Evolutionary conservation across 768 basidiomycete genomes (phyloP).

Genomic region (Phanerodontia chrysosporium): DNA sequence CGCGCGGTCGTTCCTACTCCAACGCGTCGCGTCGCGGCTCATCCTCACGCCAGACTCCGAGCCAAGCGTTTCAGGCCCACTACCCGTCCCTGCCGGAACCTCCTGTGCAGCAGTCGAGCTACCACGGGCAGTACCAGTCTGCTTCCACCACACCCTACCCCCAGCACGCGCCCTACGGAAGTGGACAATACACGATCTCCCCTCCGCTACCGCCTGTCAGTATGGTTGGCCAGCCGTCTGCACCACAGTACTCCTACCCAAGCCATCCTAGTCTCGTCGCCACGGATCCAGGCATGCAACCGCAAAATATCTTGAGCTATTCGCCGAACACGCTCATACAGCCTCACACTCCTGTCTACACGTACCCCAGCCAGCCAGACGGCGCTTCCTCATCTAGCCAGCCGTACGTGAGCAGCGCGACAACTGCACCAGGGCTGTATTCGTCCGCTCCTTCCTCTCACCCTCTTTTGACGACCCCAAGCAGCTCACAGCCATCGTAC

Average conservation of each 20-base stretch:
- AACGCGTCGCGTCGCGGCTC: slow-evolving; percentile 15
- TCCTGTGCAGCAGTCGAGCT: slow-evolving; percentile 19
- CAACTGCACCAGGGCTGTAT: slow-evolving; percentile 14
- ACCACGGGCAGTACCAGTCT: slow-evolving; percentile 2
- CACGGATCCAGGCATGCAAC: slow-evolving; percentile 34
- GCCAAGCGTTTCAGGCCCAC: slow-evolving; percentile 18
- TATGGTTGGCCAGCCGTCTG: slow-evolving; percentile 18
- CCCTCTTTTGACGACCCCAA: slow-evolving; percentile 17
- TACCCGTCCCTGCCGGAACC: slow-evolving; percentile 9
- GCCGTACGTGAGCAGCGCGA: slow-evolving; percentile 17
- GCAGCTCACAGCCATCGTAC: slow-evolving; percentile 16
- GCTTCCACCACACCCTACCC: background rate
- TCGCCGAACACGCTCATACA: slow-evolving; percentile 34
- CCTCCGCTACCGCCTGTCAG: slow-evolving; percentile 27
- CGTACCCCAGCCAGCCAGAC: slow-evolving; percentile 35
- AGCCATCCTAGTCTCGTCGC: slow-evolving; percentile 33
- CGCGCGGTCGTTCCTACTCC: slow-evolving; percentile 19
- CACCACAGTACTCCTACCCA: slow-evolving; percentile 26
- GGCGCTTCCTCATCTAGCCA: slow-evolving; percentile 25
- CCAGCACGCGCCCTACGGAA: slow-evolving; percentile 6
- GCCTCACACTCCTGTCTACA: slow-evolving; percentile 33
- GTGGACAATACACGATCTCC: slow-evolving; percentile 45
- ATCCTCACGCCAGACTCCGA: slow-evolving; percentile 15
- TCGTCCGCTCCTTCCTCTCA: slow-evolving; percentile 19
- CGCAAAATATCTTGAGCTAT: slow-evolving; percentile 29